Base-by-base conservation (phyloP, 176 grass and related monocot species). In the Lolium multiflorum region DNA sequence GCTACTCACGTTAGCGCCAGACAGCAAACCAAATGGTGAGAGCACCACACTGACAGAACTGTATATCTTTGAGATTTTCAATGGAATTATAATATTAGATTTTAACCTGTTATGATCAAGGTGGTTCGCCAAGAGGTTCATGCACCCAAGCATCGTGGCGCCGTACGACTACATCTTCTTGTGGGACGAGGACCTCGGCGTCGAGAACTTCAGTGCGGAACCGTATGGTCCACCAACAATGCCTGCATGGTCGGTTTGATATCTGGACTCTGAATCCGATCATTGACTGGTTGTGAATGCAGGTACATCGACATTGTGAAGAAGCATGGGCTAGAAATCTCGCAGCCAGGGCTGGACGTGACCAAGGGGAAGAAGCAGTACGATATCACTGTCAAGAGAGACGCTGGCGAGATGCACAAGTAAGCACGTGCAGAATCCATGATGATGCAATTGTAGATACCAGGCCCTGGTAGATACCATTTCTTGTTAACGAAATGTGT, bases 101-200 rank as follows among this genome's bases (percentile, higher is more conserved):
- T 46, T 11, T 46, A 6, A 71, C 9, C 38, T 71, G 67, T 0
- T 0, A 39, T 39, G 35, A 69, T 10, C 35, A 41, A 70, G 66
- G 66, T 70, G 66, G 66, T 70, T 70, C 37, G 66, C 66, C 66
- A 70, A 70, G 37, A 70, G 66, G 66, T 41, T 70, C 37, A 16
- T 91, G 49, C 89, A 91, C 48, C 89, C 89, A 12, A 84, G 22
- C 78, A 22, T 91, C 3, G 61, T 91, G 17, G 75, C 89, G 4
- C 69, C 59, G 1, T 91, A 91, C 8, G 85, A 91, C 15, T 91
- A 91, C 75, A 18, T 91, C 5, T 91, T 91, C 68, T 76, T 91
- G 0, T 91, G 90, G 90, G 90, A 91, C 18, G 85, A 91, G 35
- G 90, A 85, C 39, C 76, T 91, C 11, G 85, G 76, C 6, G 85